A percentile compares a stretch with the other conserved stretches of the same genome.
Conservation (phyloP, 495 filamentous ascomycete genomes). For the Trichoderma asperelloides region DNA sequence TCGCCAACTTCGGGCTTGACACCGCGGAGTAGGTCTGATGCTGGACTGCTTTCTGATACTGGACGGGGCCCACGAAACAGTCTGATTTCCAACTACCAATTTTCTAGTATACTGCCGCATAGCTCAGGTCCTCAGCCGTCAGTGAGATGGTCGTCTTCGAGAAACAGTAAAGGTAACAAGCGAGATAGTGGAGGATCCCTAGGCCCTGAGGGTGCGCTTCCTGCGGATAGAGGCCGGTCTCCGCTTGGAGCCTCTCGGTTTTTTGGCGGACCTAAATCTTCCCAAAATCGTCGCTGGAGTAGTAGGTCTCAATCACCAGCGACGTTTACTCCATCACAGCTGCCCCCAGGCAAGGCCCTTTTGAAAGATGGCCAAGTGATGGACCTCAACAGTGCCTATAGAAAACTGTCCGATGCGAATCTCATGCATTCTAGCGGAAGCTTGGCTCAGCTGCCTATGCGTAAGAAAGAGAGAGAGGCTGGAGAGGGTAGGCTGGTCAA, state of each 20-base stretch:
- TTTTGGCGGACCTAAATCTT: conserved; percentile 51
- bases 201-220: conserved; percentile 34
- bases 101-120: conserved; percentile 31
- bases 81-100: conserved; percentile 42
- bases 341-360: conserved; percentile 30
- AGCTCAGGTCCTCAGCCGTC: neutral
- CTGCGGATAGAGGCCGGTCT: conserved; percentile 35
- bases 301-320: conserved; percentile 53
- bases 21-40: conserved; percentile 44
- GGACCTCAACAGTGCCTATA: conserved; percentile 51
- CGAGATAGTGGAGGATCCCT: conserved; percentile 35
- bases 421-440: conserved; percentile 46
- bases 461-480: conserved; percentile 33
- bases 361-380: conserved; percentile 44
- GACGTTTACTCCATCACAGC: conserved; percentile 27
- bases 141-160: neutral
- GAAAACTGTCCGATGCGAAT: conserved; percentile 56
- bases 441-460: conserved; percentile 42
- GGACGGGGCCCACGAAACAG: conserved; percentile 29
- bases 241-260: conserved; percentile 35
- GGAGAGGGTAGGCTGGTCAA: conserved; percentile 59
- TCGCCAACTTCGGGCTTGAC: conserved; percentile 14
- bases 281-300: conserved; percentile 39
- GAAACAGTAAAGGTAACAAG: conserved; percentile 13
- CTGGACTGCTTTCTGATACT: conserved; percentile 33